Conservation (phyloP, 2,329 filamentous ascomycete species). For the Calonectria multiphialidica region DNA sequence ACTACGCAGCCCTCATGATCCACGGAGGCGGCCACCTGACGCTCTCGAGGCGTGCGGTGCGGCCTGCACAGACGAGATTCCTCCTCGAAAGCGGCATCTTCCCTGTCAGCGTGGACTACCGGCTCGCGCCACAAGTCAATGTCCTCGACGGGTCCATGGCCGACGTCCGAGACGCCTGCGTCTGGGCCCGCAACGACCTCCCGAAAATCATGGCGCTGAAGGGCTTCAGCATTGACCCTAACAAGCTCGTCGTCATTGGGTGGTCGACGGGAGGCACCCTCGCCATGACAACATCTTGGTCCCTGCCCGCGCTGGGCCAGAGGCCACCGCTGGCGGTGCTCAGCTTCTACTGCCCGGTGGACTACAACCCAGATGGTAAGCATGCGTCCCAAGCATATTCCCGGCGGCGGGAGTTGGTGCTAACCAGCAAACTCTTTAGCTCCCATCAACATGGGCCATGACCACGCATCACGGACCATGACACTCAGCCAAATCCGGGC, state of each 20-base stretch:
- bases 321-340: conserved; percentile 28
- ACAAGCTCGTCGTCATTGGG: conserved; percentile 24
- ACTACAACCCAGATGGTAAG: conserved; percentile 32
- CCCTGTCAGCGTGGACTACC: conserved; percentile 25
- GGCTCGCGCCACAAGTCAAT: conserved; percentile 25
- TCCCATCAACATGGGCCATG: conserved; percentile 31
- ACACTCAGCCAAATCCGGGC: conserved; percentile 25
- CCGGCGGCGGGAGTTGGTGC: neutral
- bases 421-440: conserved; percentile 6
- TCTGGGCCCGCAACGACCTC: conserved; percentile 17
- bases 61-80: conserved; percentile 16
- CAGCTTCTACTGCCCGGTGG: conserved; percentile 33
- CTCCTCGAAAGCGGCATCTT: conserved; percentile 24
- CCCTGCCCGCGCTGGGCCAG: conserved; percentile 11
- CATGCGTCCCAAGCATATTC: neutral
- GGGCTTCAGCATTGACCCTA: conserved; percentile 6
- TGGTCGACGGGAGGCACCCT: conserved; percentile 28
- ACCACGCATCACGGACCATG: conserved; percentile 29
- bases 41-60: conserved; percentile 21
- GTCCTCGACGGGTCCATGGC: conserved; percentile 26
- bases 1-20: conserved; percentile 27
- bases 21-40: conserved; percentile 31
- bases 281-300: conserved; percentile 32
- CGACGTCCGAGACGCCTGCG: conserved; percentile 22
- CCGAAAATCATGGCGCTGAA: conserved; percentile 24